Evolutionary conservation across 495 filamentous ascomycete species (phyloP).

Genomic region (Antarctomyces pellizariae): DNA sequence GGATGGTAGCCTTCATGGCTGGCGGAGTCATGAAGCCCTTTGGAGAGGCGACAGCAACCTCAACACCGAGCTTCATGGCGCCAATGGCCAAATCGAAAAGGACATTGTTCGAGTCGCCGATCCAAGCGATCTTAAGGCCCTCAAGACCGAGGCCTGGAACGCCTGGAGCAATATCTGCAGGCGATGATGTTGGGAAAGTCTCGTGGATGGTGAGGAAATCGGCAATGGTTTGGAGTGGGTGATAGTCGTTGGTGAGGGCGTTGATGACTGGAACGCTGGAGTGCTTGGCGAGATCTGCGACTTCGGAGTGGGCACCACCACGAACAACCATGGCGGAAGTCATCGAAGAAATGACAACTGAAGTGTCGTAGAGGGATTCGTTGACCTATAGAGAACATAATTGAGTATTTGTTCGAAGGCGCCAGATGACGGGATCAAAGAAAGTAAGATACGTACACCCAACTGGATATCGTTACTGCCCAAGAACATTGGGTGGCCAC

Average conservation of each 20-base stretch:
- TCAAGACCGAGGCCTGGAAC: slow-evolving; percentile 39
- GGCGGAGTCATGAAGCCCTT: slow-evolving; percentile 54
- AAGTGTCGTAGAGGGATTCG: slow-evolving; percentile 75
- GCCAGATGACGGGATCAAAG: background rate
- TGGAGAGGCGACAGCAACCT: slow-evolving; percentile 71
- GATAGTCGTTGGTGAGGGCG: slow-evolving; percentile 67
- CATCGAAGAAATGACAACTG: slow-evolving; percentile 81
- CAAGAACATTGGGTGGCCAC: slow-evolving; percentile 89
- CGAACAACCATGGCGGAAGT: slow-evolving; percentile 74
- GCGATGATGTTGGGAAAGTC: slow-evolving; percentile 30
- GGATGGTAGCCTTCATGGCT: slow-evolving; percentile 44
- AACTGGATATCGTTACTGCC: slow-evolving; percentile 89
- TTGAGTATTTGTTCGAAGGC: background rate
- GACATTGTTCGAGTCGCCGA: slow-evolving; percentile 94
- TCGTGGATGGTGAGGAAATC: slow-evolving; percentile 85
- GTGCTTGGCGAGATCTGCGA: slow-evolving; percentile 52
- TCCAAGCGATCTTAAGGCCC: slow-evolving; percentile 77
- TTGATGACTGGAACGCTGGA: slow-evolving; percentile 86
- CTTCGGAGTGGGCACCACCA: slow-evolving; percentile 62
- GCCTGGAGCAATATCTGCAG: slow-evolving; percentile 13
- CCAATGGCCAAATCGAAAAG: slow-evolving; percentile 78
- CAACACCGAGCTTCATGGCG: slow-evolving; percentile 63
- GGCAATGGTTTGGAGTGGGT: slow-evolving; percentile 80
- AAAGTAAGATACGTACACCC: slow-evolving; percentile 30
- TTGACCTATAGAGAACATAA: slow-evolving; percentile 31